phyloP scores from a whole-genome alignment of 495 filamentous ascomycete species.

The Lophium mytilinum region DNA sequence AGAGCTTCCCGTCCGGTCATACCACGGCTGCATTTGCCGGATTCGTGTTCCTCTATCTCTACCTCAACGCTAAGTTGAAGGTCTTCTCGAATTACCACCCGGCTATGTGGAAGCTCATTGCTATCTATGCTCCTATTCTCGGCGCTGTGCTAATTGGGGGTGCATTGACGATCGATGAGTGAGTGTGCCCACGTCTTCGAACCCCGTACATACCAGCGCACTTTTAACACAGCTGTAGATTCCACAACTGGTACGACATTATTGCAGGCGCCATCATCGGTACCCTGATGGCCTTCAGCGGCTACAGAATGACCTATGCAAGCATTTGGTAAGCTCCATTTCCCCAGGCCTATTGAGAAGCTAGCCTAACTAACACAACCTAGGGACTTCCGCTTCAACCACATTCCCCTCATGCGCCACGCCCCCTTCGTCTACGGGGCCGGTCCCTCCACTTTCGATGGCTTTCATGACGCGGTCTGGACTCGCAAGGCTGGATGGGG shows the following conservation, averaged over 20 bases:
- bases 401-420: constrained; percentile 27
- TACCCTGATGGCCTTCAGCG: constrained; percentile 26
- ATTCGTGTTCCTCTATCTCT: constrained; percentile 44
- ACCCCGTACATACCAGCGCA: no score
- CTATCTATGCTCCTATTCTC: constrained; percentile 50
- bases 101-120: constrained; percentile 54
- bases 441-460: constrained; percentile 13
- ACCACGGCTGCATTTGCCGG: constrained; percentile 46
- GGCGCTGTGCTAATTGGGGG: constrained; percentile 50
- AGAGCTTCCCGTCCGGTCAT: constrained; percentile 47
- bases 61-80: constrained; percentile 51
- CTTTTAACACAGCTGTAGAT: no score
- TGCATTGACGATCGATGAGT: constrained; percentile 52
- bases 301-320: constrained; percentile 29
- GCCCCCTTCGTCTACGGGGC: constrained; percentile 25
- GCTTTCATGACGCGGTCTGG: constrained; percentile 18
- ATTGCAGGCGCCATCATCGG: constrained; percentile 29
- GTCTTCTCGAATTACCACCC: constrained; percentile 52
- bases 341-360: neutral
- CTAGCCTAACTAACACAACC: neutral
- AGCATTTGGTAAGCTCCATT: constrained; percentile 26
- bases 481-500: constrained; percentile 25
- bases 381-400: constrained; percentile 21
- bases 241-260: constrained; percentile 41
- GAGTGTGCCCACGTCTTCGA: neutral